These are phyloP conservation scores for Penicillium sp. DNA, from an alignment of 2,329 filamentous ascomycete species.

Conservation along the genomic window DNA sequence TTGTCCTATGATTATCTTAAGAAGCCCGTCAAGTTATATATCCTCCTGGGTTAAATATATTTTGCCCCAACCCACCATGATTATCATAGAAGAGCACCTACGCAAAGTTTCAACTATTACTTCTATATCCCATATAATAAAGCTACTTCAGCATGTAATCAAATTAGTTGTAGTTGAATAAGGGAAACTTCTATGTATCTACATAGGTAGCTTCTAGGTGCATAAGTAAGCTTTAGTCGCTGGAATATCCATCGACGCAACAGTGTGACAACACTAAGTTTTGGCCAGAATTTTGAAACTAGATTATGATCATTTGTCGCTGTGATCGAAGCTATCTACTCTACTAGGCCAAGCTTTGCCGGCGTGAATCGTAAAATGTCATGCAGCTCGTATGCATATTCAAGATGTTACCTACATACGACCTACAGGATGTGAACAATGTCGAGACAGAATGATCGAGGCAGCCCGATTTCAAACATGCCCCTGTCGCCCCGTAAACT, in stretches of 20 bases:
- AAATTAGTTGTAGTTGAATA: neutral
- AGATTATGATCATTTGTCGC: too few species aligned
- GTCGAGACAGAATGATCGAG: neutral
- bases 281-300: neutral
- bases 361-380: neutral
- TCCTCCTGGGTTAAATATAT: neutral
- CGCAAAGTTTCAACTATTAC: neutral
- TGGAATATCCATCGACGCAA: neutral
- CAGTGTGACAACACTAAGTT: neutral
- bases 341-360: neutral
- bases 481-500: neutral
- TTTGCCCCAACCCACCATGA: neutral
- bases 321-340: neutral
- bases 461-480: neutral
- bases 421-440: neutral
- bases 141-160: neutral
- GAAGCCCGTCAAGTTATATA: neutral
- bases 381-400: neutral
- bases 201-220: neutral
- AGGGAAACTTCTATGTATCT: neutral
- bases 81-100: too few species aligned
- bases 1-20: neutral
- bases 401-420: neutral
- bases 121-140: neutral
- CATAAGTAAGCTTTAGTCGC: neutral